Percentiles rank a stretch among this genome's conserved stretches.
Evolutionary conservation across 805 yeast genomes (phyloP).

Genomic region (Cyberlindnera saturnus): DNA sequence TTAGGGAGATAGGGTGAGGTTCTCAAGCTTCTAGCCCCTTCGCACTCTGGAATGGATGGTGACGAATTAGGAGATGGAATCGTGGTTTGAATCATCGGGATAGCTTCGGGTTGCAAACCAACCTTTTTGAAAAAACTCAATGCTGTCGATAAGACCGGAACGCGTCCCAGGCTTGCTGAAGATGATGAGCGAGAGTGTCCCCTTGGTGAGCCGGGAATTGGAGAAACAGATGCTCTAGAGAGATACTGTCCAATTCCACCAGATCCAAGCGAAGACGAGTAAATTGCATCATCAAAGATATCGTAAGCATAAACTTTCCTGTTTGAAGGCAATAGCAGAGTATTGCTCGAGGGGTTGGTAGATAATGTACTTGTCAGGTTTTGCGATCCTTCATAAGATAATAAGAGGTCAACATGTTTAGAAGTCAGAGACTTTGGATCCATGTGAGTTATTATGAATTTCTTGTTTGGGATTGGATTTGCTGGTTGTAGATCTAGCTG

Average conservation of each 20-base stretch:
- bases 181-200: constrained; percentile 14
- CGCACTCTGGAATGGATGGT: constrained; percentile 4
- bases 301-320: constrained; percentile 54
- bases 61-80: constrained; percentile 6
- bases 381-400: neutral
- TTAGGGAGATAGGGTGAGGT: constrained; percentile 8
- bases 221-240: too few relatives aligned
- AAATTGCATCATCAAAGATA: constrained; percentile 60
- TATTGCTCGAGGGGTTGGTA: constrained; percentile 10
- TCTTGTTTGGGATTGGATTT: constrained; percentile 42
- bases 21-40: neutral
- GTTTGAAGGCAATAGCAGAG: constrained; percentile 10
- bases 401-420: constrained; percentile 15
- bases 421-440: constrained; percentile 4
- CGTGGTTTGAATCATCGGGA: constrained; percentile 1
- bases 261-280: constrained; percentile 24
- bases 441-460: constrained; percentile 33
- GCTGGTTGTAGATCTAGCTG: constrained; percentile 19
- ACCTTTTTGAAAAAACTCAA: constrained; percentile 21
- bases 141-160: constrained; percentile 20
- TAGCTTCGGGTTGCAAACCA: neutral
- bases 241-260: neutral
- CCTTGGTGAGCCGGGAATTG: neutral
- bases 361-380: neutral
- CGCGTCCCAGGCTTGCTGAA: constrained; percentile 13